A percentile compares a stretch with the other conserved stretches of the same genome.
These are phyloP conservation scores for Psidium guajava DNA, from an alignment of 345 rosid genomes.

Conservation along the genomic window DNA sequence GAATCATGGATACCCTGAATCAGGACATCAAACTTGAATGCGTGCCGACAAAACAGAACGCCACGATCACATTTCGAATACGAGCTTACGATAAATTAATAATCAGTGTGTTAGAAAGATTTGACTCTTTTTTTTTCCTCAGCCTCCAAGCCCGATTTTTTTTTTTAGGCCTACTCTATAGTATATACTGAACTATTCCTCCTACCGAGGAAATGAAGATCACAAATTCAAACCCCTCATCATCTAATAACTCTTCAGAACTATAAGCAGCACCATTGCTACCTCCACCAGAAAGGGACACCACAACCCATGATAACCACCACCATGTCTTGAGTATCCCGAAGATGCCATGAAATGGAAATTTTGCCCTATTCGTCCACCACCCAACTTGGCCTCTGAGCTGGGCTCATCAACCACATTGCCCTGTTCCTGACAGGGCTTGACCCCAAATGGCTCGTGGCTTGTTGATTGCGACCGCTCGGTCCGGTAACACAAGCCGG, in stretches of 20 bases:
- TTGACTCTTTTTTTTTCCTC: not conserved
- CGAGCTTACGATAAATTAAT: not conserved
- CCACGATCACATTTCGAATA: not conserved
- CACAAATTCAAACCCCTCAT: not conserved
- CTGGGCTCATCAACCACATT: constrained; percentile 7
- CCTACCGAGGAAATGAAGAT: not conserved
- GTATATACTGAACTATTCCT: not conserved
- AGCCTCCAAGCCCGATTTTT: not conserved
- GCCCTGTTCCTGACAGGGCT: constrained; percentile 38
- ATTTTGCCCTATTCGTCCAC: constrained; percentile 8
- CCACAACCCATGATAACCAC: constrained; percentile 7
- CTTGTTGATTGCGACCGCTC: constrained; percentile 19
- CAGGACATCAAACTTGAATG: not conserved
- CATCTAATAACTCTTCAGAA: not conserved
- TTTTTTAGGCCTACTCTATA: not conserved
- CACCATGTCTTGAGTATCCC: constrained; percentile 28
- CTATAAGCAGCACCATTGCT: not conserved
- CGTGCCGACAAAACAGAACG: not conserved
- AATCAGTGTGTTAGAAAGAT: not conserved
- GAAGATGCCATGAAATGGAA: constrained; percentile 15
- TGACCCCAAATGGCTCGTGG: constrained; percentile 53
- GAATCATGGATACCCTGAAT: not conserved
- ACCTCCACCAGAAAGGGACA: constrained; percentile 2
- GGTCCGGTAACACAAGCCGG: constrained; percentile 50
- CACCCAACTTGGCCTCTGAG: constrained; percentile 21